Percentiles rank a stretch among this genome's conserved stretches.
Evolutionary conservation across 2,329 filamentous ascomycete species (phyloP).

Genomic region (Fusarium abutilonis): DNA sequence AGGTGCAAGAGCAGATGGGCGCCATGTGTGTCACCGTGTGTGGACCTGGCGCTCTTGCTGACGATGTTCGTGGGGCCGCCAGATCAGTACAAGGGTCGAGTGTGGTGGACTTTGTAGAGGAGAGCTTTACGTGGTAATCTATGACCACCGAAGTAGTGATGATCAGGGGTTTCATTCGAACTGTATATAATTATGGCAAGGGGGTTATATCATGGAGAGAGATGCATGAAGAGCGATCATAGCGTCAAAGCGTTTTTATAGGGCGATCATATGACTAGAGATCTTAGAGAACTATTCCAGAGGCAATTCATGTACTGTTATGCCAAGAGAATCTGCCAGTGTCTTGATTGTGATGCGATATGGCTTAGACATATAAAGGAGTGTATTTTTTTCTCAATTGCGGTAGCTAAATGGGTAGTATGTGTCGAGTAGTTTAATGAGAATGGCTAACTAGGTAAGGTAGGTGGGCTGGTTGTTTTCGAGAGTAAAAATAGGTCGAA

Average conservation of each 20-base stretch:
- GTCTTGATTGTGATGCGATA: no score
- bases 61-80: slow-evolving; percentile 77
- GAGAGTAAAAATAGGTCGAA: no score
- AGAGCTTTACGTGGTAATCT: slow-evolving; percentile 74
- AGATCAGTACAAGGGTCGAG: slow-evolving; percentile 69
- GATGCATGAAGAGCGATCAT: slow-evolving; percentile 27
- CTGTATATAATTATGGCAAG: slow-evolving; percentile 44
- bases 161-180: slow-evolving; percentile 40
- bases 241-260: slow-evolving; percentile 34
- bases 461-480: no score
- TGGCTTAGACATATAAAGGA: background rate
- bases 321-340: background rate
- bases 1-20: slow-evolving; percentile 83
- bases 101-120: slow-evolving; percentile 79
- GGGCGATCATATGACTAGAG: slow-evolving; percentile 24
- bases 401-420: background rate
- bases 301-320: background rate
- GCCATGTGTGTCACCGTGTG: slow-evolving; percentile 89
- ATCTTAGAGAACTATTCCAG: slow-evolving; percentile 7
- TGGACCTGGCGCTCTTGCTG: slow-evolving; percentile 77
- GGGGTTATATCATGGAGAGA: slow-evolving; percentile 35
- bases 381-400: background rate
- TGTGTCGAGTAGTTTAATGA: background rate
- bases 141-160: slow-evolving; percentile 10
- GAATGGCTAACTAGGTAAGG: background rate